These are phyloP conservation scores for Chionographis japonica DNA, from an alignment of 106 monocot genomes.

Conservation along the genomic window DNA sequence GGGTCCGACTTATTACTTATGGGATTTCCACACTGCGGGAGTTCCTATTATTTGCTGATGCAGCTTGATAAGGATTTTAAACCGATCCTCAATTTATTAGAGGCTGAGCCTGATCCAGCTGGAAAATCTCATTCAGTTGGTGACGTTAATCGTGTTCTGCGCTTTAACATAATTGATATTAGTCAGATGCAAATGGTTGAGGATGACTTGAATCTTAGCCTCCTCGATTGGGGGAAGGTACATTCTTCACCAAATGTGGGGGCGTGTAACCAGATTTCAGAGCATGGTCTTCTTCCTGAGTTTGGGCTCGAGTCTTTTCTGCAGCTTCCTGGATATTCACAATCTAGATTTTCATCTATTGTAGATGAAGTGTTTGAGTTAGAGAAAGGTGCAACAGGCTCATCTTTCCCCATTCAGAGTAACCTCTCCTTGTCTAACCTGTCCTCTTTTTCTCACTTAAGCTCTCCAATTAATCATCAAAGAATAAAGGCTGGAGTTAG, in stretches of 20 bases:
- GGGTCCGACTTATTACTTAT: slow-evolving; percentile 70
- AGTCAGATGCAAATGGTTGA: slow-evolving; percentile 56
- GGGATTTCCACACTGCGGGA: slow-evolving; percentile 80
- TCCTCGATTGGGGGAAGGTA: slow-evolving; percentile 61
- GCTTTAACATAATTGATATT: slow-evolving; percentile 67
- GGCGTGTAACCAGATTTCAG: slow-evolving; percentile 25
- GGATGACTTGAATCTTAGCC: slow-evolving; percentile 78
- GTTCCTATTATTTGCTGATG: slow-evolving; percentile 78
- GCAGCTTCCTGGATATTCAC: slow-evolving; percentile 35
- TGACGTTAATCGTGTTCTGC: slow-evolving; percentile 42
- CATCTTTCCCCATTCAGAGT: slow-evolving; percentile 15
- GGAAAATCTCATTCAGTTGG: slow-evolving; percentile 41
- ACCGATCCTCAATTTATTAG: slow-evolving; percentile 74
- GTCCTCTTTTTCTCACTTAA: slow-evolving; percentile 23
- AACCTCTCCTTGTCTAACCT: slow-evolving; percentile 22
- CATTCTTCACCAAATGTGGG: slow-evolving; percentile 17
- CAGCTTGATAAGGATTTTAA: slow-evolving; percentile 92
- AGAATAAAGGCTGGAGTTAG: slow-evolving; percentile 30
- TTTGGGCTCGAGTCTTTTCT: slow-evolving; percentile 31
- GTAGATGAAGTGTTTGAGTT: slow-evolving; percentile 90
- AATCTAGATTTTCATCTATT: slow-evolving; percentile 73
- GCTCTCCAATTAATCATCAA: slow-evolving; percentile 20
- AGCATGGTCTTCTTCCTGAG: slow-evolving; percentile 32
- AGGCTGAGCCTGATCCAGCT: slow-evolving; percentile 49
- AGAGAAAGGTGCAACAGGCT: slow-evolving; percentile 41